Percentiles rank a stretch among this genome's conserved stretches.
Evolutionary conservation across 164 flowering plant genomes (phyloP).

Genomic region (Warburgia ugandensis): DNA sequence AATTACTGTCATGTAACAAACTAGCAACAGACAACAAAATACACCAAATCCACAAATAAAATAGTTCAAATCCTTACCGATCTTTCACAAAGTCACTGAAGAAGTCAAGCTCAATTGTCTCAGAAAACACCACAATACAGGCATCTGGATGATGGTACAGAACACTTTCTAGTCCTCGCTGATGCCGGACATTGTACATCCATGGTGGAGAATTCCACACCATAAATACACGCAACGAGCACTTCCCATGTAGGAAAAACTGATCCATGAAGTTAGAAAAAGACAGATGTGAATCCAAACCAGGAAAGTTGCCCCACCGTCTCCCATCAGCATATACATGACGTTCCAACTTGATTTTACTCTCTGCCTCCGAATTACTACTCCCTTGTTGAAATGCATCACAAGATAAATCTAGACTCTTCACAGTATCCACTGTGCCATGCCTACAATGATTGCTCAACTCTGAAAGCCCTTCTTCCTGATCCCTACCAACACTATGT

Average conservation of each 20-base stretch:
- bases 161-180: conserved; percentile 81
- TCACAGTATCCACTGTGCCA: too few species aligned
- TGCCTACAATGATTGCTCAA: too few species aligned
- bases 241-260: conserved; percentile 60
- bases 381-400: conserved; percentile 9
- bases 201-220: conserved; percentile 95
- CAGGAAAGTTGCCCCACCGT: conserved; percentile 92
- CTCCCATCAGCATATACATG: conserved; percentile 64
- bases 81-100: conserved; percentile 71
- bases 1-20: background rate
- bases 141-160: conserved; percentile 71
- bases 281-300: conserved; percentile 47
- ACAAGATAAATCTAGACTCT: too few species aligned
- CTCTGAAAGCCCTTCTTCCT: background rate
- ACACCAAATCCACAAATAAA: background rate
- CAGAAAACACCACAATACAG: conserved; percentile 84
- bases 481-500: background rate
- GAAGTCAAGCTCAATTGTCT: conserved; percentile 89
- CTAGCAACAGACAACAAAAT: background rate
- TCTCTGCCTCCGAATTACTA: conserved; percentile 9
- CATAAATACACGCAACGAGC: conserved; percentile 72
- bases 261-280: conserved; percentile 69
- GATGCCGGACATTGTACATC: conserved; percentile 77
- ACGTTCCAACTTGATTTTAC: conserved; percentile 23
- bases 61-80: conserved; percentile 46